Evolutionary conservation across 129 eudicot species (phyloP).

Genomic region (Flaveria sonorensis): DNA sequence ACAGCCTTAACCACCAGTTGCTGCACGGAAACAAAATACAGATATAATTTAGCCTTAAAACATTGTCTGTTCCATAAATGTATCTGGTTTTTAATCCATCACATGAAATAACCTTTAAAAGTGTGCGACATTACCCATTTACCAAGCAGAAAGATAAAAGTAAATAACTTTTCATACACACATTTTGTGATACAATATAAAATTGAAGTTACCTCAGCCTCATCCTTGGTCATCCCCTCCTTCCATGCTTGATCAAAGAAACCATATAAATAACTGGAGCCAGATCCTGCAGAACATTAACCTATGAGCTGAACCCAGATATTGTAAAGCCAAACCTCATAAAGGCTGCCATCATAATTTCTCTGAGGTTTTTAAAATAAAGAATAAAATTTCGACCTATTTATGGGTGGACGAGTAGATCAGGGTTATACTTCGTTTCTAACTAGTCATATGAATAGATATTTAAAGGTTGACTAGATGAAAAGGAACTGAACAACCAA

Average conservation of each 20-base stretch:
- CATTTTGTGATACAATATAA: constrained; percentile 7
- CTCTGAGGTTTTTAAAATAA: background rate
- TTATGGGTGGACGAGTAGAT: background rate
- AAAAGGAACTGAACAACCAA: background rate
- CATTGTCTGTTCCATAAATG: background rate
- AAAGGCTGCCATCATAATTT: background rate
- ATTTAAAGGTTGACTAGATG: background rate
- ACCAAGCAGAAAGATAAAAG: background rate
- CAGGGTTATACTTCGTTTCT: constrained; percentile 7
- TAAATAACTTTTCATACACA: background rate
- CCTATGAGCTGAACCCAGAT: constrained; percentile 1
- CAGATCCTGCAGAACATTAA: constrained; percentile 64
- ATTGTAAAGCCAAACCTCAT: background rate
- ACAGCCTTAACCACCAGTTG: constrained; percentile 89
- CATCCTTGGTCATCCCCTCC: constrained; percentile 91
- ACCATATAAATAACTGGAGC: constrained; percentile 89
- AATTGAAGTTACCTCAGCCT: constrained; percentile 76
- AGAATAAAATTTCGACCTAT: background rate
- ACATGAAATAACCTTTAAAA: background rate
- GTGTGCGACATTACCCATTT: background rate
- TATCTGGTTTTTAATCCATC: background rate
- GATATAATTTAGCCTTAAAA: background rate
- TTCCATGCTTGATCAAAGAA: constrained; percentile 98
- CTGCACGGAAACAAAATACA: constrained; percentile 40
- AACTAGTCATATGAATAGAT: background rate